A percentile compares a stretch with the other conserved stretches of the same genome.
Conservation (phyloP, 331 rosid genomes). For the Malus hybrid region DNA sequence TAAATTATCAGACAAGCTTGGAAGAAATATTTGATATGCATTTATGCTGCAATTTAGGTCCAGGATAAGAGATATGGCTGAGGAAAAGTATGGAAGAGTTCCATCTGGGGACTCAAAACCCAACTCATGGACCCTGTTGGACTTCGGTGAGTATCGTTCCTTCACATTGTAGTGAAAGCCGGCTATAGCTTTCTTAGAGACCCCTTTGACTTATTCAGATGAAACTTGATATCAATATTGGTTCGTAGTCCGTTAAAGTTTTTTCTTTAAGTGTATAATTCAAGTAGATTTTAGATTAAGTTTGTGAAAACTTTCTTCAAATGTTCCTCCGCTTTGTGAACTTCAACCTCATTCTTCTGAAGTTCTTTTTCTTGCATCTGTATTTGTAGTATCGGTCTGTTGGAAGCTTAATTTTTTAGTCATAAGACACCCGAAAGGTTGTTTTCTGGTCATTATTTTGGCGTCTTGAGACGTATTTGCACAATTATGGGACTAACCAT, state of each 20-base stretch:
- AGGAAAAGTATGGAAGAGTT: constrained; percentile 72
- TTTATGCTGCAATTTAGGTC: constrained; percentile 44
- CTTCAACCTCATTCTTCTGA: neutral
- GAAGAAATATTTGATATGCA: neutral
- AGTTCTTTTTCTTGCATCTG: neutral
- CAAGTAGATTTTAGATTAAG: neutral
- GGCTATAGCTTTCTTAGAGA: neutral
- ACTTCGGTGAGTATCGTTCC: constrained; percentile 54
- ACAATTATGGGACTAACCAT: neutral
- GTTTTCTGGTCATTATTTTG: neutral
- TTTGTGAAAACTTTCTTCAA: neutral
- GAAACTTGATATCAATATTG: neutral
- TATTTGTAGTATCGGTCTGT: neutral
- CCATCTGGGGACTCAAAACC: constrained; percentile 81
- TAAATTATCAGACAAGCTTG: constrained; percentile 6
- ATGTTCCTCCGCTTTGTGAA: neutral
- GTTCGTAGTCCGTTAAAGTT: neutral
- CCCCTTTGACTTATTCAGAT: neutral
- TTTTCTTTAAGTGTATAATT: neutral
- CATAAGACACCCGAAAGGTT: neutral
- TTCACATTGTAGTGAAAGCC: neutral
- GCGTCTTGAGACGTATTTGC: neutral
- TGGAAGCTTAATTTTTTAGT: neutral
- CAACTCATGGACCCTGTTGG: constrained; percentile 92
- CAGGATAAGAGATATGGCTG: constrained; percentile 83